phyloP scores from a whole-genome alignment of 805 yeast genomes.

The Starmerella riodocensis region DNA sequence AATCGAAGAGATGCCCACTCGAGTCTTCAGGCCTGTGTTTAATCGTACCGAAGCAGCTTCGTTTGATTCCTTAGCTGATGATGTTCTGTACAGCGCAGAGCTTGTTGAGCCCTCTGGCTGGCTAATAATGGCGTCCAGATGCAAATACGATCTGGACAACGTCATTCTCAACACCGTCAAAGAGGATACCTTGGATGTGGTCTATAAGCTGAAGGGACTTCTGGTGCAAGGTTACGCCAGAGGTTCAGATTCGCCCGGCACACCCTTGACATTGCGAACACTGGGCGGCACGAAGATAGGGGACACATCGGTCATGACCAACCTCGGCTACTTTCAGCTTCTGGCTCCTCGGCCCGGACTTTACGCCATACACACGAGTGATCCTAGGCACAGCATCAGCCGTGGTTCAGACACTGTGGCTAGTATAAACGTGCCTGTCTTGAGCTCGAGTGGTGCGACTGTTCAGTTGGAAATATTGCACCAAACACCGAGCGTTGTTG shows the following conservation, averaged over 20 bases:
- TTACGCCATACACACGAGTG: slow-evolving; percentile 31
- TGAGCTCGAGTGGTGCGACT: not conserved
- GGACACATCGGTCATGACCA: slow-evolving; percentile 63
- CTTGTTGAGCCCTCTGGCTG: slow-evolving; percentile 53
- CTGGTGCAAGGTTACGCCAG: slow-evolving; percentile 37
- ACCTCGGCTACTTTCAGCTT: slow-evolving; percentile 74
- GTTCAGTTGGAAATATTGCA: not conserved
- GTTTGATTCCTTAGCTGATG: slow-evolving; percentile 40
- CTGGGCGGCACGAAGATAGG: slow-evolving; percentile 11
- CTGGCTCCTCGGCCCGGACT: slow-evolving; percentile 52
- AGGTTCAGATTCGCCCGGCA: slow-evolving; percentile 30
- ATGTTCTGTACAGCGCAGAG: slow-evolving; percentile 40
- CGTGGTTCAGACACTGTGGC: not conserved
- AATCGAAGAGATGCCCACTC: slow-evolving; percentile 12
- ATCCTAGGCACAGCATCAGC: not conserved
- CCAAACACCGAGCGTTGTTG: not conserved
- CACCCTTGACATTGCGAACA: slow-evolving; percentile 34
- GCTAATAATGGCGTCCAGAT: slow-evolving; percentile 44
- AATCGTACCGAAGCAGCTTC: slow-evolving; percentile 23
- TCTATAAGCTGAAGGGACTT: slow-evolving; percentile 40
- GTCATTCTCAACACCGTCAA: slow-evolving; percentile 33
- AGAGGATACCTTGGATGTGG: slow-evolving; percentile 31
- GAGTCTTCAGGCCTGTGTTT: slow-evolving; percentile 12
- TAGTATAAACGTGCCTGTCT: slow-evolving; percentile 2
- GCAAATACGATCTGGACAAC: slow-evolving; percentile 51